These are phyloP conservation scores for Raffaelea ambrosiae DNA, from an alignment of 2,329 filamentous ascomycete species.

Conservation along the genomic window DNA sequence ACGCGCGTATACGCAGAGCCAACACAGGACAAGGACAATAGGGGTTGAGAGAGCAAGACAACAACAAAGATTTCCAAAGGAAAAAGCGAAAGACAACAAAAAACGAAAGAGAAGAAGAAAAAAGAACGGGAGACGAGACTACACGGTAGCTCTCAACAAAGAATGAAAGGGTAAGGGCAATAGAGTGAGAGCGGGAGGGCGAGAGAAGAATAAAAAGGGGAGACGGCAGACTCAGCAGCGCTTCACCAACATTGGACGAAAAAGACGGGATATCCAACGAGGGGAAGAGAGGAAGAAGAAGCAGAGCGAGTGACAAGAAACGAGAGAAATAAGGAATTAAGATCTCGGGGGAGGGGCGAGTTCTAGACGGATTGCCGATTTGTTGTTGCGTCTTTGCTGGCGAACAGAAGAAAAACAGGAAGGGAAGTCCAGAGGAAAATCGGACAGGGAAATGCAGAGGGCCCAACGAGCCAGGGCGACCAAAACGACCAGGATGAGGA, in stretches of 20 bases:
- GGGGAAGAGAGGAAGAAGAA: background rate
- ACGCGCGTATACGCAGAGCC: too few relatives aligned
- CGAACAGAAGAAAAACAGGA: too few relatives aligned
- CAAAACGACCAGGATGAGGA: too few relatives aligned
- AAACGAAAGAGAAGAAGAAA: background rate
- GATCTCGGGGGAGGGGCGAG: background rate
- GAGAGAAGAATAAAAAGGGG: background rate
- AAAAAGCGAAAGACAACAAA: too few relatives aligned
- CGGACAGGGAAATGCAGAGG: too few relatives aligned
- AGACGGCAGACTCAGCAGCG: background rate
- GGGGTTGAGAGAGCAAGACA: background rate
- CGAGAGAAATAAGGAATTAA: background rate
- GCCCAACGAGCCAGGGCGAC: too few relatives aligned
- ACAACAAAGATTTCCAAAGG: background rate
- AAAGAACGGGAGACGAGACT: background rate
- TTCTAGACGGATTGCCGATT: background rate
- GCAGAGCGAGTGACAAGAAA: background rate
- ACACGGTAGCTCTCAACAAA: slow-evolving; percentile 5
- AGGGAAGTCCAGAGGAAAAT: too few relatives aligned
- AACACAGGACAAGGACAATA: background rate
- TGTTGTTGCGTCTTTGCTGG: background rate
- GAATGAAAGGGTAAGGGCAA: background rate
- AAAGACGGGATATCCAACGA: background rate
- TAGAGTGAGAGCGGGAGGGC: background rate
- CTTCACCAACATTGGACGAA: background rate